These are phyloP conservation scores for Hypholoma fasciculare DNA, from an alignment of 768 basidiomycete species.

Conservation along the genomic window DNA sequence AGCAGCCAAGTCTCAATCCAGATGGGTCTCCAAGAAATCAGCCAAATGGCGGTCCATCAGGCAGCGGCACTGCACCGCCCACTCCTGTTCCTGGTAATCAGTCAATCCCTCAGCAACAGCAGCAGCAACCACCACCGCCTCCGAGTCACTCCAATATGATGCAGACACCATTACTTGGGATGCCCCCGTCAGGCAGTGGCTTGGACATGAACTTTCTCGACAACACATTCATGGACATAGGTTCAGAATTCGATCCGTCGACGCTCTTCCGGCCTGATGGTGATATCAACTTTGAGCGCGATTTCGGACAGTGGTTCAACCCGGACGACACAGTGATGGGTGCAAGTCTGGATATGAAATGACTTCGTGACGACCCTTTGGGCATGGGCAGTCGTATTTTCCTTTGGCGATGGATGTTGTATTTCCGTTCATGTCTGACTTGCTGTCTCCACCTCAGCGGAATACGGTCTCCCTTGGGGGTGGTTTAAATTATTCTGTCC, in stretches of 20 bases:
- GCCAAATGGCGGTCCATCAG: conserved; percentile 15
- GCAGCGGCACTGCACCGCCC: conserved; percentile 21
- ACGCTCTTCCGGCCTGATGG: conserved; percentile 43
- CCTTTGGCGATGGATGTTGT: not conserved
- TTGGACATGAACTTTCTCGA: conserved; percentile 3
- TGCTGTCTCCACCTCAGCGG: not conserved
- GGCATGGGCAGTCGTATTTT: not conserved
- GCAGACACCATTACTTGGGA: conserved; percentile 6
- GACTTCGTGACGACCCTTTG: conserved; percentile 13
- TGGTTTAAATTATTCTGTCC: conserved; percentile 9
- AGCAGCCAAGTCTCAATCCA: conserved; percentile 7
- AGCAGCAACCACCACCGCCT: conserved; percentile 10
- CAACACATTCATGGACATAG: conserved; percentile 10
- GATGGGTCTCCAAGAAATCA: conserved; percentile 16
- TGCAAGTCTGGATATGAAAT: conserved; percentile 32
- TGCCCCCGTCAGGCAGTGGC: not conserved
- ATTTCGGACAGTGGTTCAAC: conserved; percentile 79
- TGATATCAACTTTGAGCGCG: conserved; percentile 67
- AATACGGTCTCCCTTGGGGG: conserved; percentile 6
- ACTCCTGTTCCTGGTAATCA: conserved; percentile 25
- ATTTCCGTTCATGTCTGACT: not conserved
- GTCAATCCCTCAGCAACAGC: conserved; percentile 20
- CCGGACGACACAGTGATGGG: conserved; percentile 40
- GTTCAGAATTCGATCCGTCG: conserved; percentile 33
- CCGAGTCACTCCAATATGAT: conserved; percentile 3